phyloP scores from a whole-genome alignment of 805 yeast genomes.

The Saccharomycopsis microspora region DNA sequence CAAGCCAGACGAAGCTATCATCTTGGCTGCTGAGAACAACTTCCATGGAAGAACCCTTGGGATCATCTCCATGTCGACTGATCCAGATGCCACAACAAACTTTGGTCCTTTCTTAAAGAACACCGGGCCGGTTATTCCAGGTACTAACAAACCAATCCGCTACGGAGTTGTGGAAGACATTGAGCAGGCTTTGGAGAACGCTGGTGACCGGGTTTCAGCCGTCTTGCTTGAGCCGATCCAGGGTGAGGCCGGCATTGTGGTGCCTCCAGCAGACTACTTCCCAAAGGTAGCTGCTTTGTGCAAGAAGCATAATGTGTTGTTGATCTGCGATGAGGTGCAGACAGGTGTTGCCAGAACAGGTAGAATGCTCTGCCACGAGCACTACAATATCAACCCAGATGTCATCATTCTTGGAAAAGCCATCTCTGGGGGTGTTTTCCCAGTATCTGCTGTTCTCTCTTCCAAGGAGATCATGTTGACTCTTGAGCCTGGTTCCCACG shows the following conservation, averaged over 20 bases:
- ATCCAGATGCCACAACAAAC: conserved; percentile 78
- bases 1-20: conserved; percentile 72
- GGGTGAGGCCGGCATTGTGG: conserved; percentile 97
- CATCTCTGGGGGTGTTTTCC: conserved; percentile 87
- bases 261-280: conserved; percentile 78
- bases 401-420: conserved; percentile 88
- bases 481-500: conserved; percentile 92
- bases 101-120: conserved; percentile 85
- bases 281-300: conserved; percentile 63
- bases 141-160: conserved; percentile 55
- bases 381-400: conserved; percentile 78
- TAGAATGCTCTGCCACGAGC: conserved; percentile 84
- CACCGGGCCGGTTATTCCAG: conserved; percentile 79
- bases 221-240: conserved; percentile 90
- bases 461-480: conserved; percentile 84
- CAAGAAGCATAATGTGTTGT: conserved; percentile 70
- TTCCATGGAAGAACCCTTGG: conserved; percentile 97
- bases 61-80: conserved; percentile 91
- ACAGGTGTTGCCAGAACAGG: conserved; percentile 98
- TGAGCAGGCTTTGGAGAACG: conserved; percentile 65
- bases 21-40: conserved; percentile 78
- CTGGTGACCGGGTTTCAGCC: conserved; percentile 87
- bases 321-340: conserved; percentile 95
- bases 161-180: conserved; percentile 83
- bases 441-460: conserved; percentile 85